Conservation (phyloP, 208 protist genomes). For the Kentomonas sorsogonicus region DNA sequence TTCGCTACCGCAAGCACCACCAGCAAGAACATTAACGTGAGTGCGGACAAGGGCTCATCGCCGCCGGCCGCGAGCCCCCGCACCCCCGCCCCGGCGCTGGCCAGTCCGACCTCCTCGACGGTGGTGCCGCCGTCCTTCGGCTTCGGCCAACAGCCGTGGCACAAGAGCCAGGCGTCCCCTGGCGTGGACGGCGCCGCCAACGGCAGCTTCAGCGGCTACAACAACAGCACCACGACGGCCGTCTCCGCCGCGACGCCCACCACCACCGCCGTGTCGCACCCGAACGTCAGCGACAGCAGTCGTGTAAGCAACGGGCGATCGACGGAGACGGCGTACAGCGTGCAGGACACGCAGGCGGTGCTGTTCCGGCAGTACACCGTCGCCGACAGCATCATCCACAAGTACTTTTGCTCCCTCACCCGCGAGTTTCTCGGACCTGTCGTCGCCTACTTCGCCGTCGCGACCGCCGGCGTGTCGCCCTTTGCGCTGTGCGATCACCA, state of each 20-base stretch:
- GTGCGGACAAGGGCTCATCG: no score
- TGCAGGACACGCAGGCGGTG: constrained; percentile 6
- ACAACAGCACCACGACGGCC: not conserved
- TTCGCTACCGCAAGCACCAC: not conserved
- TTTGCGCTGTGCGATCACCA: constrained; percentile 70
- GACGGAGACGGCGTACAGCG: not conserved
- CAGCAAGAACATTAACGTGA: constrained; percentile 12
- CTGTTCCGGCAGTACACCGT: constrained; percentile 61
- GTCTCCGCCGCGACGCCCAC: not conserved
- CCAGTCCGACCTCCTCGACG: not conserved
- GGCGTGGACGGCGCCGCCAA: not conserved
- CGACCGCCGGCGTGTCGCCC: constrained; percentile 24
- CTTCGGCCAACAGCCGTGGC: no score
- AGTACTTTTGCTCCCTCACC: constrained; percentile 85
- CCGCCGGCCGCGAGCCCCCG: no score
- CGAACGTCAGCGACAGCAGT: not conserved
- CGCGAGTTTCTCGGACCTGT: constrained; percentile 78
- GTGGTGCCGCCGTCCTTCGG: no score
- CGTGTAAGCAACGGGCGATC: constrained; percentile 8
- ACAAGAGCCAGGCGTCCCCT: not conserved
- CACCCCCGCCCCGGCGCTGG: no score
- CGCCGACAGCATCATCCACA: constrained; percentile 72
- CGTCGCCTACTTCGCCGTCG: no score
- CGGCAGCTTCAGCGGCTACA: not conserved
- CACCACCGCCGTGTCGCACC: not conserved